Base-by-base conservation (phyloP, 192 early-diverging fungal genomes). In the Backusella luteola region DNA sequence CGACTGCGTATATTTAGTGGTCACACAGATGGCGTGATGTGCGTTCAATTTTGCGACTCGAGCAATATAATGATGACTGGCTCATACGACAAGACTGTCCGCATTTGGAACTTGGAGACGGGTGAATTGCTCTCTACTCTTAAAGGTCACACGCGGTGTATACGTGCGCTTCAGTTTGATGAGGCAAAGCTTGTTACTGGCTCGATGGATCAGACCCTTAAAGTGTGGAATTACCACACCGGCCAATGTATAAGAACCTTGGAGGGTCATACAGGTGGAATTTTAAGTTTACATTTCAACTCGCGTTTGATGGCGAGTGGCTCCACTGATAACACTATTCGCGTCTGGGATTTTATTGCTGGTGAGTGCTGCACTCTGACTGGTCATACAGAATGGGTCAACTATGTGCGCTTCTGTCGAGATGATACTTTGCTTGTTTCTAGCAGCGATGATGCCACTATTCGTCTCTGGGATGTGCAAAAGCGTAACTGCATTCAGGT, bases 151-250 rank as follows among this genome's bases (percentile, higher is more conserved):
- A 91, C 90, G 1, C 86, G 92, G 52, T 91, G 93, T 66, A 93
- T 99, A 3, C 90, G 94, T 14, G 94, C 94, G 0, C 84, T 98
- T 4, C 95, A 99, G 73, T 96, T 98, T 81, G 98, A 99, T 82
- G 94, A 98, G 36, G 89, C 87, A 71, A 97, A 96, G 86, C 88
- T 99, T 56, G 90, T 99, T 21, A 93, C 95, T 17, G 95, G 95
- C 38, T 97, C 97, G 6, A 91, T 97, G 85, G 98, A 99, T 76
- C 84, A 90, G 8, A 97, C 97, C 0, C 86, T 99, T 11, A 89
- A 91, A 71, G 95, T 99, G 52, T 99, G 98, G 98, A 93, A 93
- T 77, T 92, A 94, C 80, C 91, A 94, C 63, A 93, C 92, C 0
- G 96, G 96, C 44, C 89, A 94, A 44, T 97, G 94, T 76, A 91